Conservation (phyloP, 192 early-diverging fungal genomes). For the Chytriomyces sp. region DNA sequence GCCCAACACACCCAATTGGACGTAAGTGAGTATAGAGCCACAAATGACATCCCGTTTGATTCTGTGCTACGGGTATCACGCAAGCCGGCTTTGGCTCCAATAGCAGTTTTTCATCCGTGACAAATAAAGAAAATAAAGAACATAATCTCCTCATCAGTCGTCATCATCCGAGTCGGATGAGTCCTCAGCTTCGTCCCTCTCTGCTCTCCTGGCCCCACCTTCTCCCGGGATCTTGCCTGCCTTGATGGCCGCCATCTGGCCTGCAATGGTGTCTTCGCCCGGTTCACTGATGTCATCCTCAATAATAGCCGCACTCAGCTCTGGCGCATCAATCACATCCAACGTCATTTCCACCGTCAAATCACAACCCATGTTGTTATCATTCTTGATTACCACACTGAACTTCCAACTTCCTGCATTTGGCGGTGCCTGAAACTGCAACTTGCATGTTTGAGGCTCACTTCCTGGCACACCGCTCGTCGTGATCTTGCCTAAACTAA, state of each 20-base stretch:
- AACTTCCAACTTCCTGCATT: constrained; percentile 82
- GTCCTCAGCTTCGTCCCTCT: constrained; percentile 36
- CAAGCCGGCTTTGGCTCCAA: too few species aligned
- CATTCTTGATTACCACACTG: constrained; percentile 82
- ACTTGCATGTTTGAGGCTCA: constrained; percentile 44
- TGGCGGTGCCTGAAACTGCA: constrained; percentile 94
- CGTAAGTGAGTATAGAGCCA: too few species aligned
- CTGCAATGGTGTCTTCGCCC: constrained; percentile 93
- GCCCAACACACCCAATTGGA: too few species aligned
- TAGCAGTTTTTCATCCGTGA: too few species aligned
- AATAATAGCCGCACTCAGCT: constrained; percentile 63
- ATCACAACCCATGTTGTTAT: constrained; percentile 86
- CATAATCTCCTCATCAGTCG: background rate
- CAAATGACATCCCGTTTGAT: too few species aligned
- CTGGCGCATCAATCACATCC: constrained; percentile 68
- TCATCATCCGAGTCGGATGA: constrained; percentile 37
- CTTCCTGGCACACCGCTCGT: constrained; percentile 54
- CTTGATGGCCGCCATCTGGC: constrained; percentile 87
- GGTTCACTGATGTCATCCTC: constrained; percentile 97
- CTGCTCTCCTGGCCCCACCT: constrained; percentile 2
- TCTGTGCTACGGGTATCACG: too few species aligned
- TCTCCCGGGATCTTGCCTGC: constrained; percentile 18
- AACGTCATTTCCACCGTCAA: constrained; percentile 75
- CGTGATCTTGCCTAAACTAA: constrained; percentile 67
- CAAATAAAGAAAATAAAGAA: background rate